Percentiles rank a stretch among this genome's conserved stretches.
Evolutionary conservation across 163 green algal genomes (phyloP).

Genomic region (Chloromonas sp.): DNA sequence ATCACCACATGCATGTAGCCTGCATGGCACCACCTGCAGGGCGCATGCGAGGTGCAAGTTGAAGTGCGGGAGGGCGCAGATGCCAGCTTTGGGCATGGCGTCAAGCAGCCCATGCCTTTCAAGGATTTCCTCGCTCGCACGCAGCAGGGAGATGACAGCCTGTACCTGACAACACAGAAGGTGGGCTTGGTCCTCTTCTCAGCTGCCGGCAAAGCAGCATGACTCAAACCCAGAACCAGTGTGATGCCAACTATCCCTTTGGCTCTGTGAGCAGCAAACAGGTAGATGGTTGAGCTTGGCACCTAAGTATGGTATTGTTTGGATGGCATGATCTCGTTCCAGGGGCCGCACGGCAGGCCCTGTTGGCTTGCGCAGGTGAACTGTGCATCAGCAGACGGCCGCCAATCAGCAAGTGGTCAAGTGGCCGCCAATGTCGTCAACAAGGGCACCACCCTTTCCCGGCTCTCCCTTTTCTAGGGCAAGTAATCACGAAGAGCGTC

Average conservation of each 20-base stretch:
- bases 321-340: too few species aligned
- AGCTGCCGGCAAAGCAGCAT: neutral
- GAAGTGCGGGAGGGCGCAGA: conserved; percentile 34
- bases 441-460: too few species aligned
- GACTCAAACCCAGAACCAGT: neutral
- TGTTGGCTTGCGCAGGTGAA: too few species aligned
- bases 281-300: neutral
- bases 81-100: conserved; percentile 57
- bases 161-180: conserved; percentile 79
- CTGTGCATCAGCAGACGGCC: too few species aligned
- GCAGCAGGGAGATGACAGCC: conserved; percentile 37
- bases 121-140: conserved; percentile 43
- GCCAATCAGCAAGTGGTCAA: too few species aligned
- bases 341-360: too few species aligned
- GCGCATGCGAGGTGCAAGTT: conserved; percentile 40
- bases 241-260: neutral
- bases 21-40: conserved; percentile 23
- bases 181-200: conserved; percentile 9
- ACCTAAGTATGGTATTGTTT: too few species aligned
- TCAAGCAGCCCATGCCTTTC: conserved; percentile 54
- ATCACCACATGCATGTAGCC: too few species aligned
- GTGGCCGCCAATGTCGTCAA: too few species aligned
- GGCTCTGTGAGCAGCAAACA: neutral
- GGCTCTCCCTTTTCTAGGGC: too few species aligned
- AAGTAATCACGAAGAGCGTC: too few species aligned